Conservation (phyloP, 1,139 yeast genomes). For the Yamadazyma buinensis region DNA sequence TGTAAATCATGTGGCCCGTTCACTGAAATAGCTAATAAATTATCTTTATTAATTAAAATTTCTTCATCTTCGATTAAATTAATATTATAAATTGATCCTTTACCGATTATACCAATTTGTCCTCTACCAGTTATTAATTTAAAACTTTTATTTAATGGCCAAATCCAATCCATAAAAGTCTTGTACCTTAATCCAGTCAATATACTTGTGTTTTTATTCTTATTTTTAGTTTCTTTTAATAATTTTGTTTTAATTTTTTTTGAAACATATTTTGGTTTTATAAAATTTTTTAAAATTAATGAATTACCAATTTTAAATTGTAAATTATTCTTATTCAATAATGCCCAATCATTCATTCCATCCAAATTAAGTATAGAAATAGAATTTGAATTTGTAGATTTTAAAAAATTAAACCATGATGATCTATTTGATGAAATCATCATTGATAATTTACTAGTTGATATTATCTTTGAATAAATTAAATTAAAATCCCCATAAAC, state of each 20-base stretch:
- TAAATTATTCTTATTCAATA: constrained; percentile 43
- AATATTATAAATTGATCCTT: constrained; percentile 52
- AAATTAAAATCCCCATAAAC: constrained; percentile 40
- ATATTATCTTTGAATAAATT: constrained; percentile 41
- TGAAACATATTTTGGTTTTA: constrained; percentile 40
- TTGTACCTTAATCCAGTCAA: constrained; percentile 5
- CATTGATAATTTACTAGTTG: constrained; percentile 46
- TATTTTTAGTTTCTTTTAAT: too few relatives aligned
- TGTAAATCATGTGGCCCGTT: constrained; percentile 46
- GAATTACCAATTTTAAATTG: constrained; percentile 53
- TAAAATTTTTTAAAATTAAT: constrained; percentile 31
- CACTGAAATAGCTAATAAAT: constrained; percentile 50
- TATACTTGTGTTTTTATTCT: background rate
- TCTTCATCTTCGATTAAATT: constrained; percentile 45
- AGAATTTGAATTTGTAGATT: constrained; percentile 14
- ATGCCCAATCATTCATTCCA: constrained; percentile 61
- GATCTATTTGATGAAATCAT: constrained; percentile 27
- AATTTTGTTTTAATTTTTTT: constrained; percentile 24
- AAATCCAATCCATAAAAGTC: constrained; percentile 3
- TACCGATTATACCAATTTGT: constrained; percentile 51
- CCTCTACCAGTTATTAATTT: constrained; percentile 57
- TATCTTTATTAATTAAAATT: constrained; percentile 42
- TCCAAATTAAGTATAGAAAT: constrained; percentile 39
- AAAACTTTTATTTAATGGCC: constrained; percentile 27
- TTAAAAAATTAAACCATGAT: constrained; percentile 14